A percentile compares a stretch with the other conserved stretches of the same genome.
Conservation (phyloP, 306 rosid genomes). For the Cercis canadensis region DNA sequence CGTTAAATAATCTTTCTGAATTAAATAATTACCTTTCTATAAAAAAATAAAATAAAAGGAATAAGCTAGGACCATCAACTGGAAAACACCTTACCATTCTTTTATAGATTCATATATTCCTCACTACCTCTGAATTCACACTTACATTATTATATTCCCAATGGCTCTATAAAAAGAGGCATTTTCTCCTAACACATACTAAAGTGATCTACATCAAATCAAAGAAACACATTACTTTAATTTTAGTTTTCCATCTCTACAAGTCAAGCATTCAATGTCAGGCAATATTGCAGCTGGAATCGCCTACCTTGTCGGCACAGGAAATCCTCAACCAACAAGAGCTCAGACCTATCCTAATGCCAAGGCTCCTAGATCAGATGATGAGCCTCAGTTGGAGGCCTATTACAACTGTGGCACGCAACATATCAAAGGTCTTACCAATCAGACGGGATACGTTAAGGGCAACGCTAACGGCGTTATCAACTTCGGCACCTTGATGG, state of each 20-base stretch:
- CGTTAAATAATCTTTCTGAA: no score
- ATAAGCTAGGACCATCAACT: no score
- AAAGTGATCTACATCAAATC: no score
- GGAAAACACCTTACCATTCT: no score
- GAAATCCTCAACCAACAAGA: slow-evolving; percentile 12
- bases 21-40: no score
- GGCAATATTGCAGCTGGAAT: slow-evolving; percentile 38
- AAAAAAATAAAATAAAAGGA: no score
- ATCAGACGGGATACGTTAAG: slow-evolving; percentile 48
- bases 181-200: background rate
- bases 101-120: slow-evolving; percentile 24
- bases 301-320: slow-evolving; percentile 33
- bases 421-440: slow-evolving; percentile 46
- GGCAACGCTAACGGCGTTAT: slow-evolving; percentile 52
- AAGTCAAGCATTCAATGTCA: slow-evolving; percentile 33
- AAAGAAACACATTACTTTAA: background rate
- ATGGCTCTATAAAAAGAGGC: slow-evolving; percentile 31
- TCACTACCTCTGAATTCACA: slow-evolving; percentile 31
- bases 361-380: background rate
- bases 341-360: slow-evolving; percentile 1
- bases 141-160: background rate
- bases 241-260: background rate
- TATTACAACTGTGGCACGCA: slow-evolving; percentile 29
- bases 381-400: background rate
- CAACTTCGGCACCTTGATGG: slow-evolving; percentile 39